phyloP scores from a whole-genome alignment of 1,284 basidiomycete genomes.

The Tilletia horrida region DNA sequence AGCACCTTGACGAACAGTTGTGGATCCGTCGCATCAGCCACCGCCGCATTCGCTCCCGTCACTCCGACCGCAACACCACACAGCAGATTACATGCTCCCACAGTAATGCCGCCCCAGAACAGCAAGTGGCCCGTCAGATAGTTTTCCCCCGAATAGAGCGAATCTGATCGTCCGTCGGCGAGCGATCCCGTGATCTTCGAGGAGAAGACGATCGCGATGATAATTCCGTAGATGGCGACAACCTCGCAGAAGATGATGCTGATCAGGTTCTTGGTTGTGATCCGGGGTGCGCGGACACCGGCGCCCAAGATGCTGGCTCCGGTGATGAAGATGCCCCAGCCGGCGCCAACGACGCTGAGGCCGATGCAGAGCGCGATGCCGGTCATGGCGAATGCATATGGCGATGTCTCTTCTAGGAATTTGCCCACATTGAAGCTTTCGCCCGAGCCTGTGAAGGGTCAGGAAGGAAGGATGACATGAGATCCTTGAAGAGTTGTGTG shows the following conservation, averaged over 20 bases:
- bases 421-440: slow-evolving; percentile 21
- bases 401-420: slow-evolving; percentile 88
- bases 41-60: slow-evolving; percentile 52
- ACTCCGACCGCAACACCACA: slow-evolving; percentile 53
- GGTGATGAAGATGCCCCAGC: slow-evolving; percentile 97
- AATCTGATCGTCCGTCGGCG: slow-evolving; percentile 28
- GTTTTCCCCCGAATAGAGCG: slow-evolving; percentile 44
- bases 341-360: slow-evolving; percentile 86
- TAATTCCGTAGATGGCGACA: slow-evolving; percentile 91
- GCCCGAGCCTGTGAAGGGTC: slow-evolving; percentile 7
- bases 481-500: too few species aligned
- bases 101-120: slow-evolving; percentile 53
- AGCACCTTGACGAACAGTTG: slow-evolving; percentile 53
- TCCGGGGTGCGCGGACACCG: slow-evolving; percentile 88
- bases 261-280: slow-evolving; percentile 95
- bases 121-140: slow-evolving; percentile 51
- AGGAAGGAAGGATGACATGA: neutral
- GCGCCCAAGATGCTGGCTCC: slow-evolving; percentile 92
- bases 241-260: slow-evolving; percentile 99
- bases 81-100: slow-evolving; percentile 52
- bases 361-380: slow-evolving; percentile 93
- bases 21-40: slow-evolving; percentile 53
- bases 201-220: slow-evolving; percentile 58
- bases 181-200: slow-evolving; percentile 51
- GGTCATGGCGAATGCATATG: slow-evolving; percentile 85